phyloP scores from a whole-genome alignment of 2,329 filamentous ascomycete species.

The Diaporthe eres region DNA sequence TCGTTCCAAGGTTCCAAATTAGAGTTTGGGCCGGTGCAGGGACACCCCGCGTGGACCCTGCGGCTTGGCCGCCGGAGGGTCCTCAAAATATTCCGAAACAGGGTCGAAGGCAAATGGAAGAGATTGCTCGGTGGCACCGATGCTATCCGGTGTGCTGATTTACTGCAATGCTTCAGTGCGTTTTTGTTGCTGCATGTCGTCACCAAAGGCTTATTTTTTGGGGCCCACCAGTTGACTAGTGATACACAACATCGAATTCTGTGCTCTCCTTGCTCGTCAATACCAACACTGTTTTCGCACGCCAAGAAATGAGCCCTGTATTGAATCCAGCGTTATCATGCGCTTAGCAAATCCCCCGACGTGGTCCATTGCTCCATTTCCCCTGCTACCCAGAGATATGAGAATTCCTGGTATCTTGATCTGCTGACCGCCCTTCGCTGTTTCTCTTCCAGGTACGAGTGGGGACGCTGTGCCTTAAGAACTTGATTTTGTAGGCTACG shows the following conservation, averaged over 20 bases:
- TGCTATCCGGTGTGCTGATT: neutral
- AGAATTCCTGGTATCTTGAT: neutral
- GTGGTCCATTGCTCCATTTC: neutral
- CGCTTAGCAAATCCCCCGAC: neutral
- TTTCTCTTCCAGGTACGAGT: neutral
- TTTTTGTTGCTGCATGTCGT: too few species aligned
- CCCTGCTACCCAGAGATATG: neutral
- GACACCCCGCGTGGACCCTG: neutral
- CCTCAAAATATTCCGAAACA: constrained; percentile 1
- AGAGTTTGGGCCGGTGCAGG: constrained; percentile 13
- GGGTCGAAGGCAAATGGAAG: neutral
- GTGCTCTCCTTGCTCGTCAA: neutral
- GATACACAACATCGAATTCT: neutral
- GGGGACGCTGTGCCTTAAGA: neutral
- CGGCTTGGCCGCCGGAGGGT: neutral
- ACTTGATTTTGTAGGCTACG: neutral
- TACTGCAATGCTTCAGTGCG: neutral
- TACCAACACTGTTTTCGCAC: neutral
- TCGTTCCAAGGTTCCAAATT: constrained; percentile 15
- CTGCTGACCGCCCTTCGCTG: neutral
- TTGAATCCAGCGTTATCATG: neutral
- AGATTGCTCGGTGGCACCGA: neutral
- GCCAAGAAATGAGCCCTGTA: neutral
- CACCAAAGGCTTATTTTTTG: neutral
- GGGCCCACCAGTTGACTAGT: neutral